Evolutionary conservation across 345 rosid species (phyloP), one percentile per base, ranked within the genome.

Genomic region (Pistacia vera): DNA sequence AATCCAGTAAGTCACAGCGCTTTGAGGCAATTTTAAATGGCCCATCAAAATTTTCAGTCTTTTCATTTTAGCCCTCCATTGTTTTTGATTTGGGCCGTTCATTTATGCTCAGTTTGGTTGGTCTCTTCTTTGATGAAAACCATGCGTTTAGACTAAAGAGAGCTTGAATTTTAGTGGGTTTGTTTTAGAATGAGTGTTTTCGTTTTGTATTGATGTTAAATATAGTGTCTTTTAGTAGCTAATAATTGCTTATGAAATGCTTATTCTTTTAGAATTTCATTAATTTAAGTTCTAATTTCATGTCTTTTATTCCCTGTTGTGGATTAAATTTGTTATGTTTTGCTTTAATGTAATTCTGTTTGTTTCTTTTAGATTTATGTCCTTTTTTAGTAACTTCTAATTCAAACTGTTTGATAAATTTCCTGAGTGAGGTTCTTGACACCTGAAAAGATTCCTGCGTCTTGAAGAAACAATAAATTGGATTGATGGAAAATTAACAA

Each of bases 91-190:
- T 68, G 20, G 57, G 72, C 59, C 54, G 30, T 68, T 16, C 57
- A 54, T 54, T 68, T 18, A 2, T 11, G 38, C 46, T 13, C 41
- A 68, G 16, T 68, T 25, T 68, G 75, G 52, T 71, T 22, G 56
- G 38, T 11, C 11, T 38, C 33, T 57, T 57, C 25, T 38, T 41
- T 3, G 20, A 18, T 11, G 10, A n/a, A 41, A 58, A 41, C 20
- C 16, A 17, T 48, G 51, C 25, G 1, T 52, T 38, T 52, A 60
- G 63, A 41, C 13, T 38, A 6, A 41, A 71, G 12, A 44, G n/a
- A 11, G 70, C 10, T 64, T 25, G 70, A 49, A 44, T 75, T 63
- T 58, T 73, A 49, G 63, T 63, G 63, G 74, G 41, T 76, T 72
- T 77, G 10, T 11, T 62, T 72, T 68, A 4, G 73, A 13, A 75